Conservation (phyloP, 1,284 basidiomycete species). For the Stygiomarasmius scandens region DNA sequence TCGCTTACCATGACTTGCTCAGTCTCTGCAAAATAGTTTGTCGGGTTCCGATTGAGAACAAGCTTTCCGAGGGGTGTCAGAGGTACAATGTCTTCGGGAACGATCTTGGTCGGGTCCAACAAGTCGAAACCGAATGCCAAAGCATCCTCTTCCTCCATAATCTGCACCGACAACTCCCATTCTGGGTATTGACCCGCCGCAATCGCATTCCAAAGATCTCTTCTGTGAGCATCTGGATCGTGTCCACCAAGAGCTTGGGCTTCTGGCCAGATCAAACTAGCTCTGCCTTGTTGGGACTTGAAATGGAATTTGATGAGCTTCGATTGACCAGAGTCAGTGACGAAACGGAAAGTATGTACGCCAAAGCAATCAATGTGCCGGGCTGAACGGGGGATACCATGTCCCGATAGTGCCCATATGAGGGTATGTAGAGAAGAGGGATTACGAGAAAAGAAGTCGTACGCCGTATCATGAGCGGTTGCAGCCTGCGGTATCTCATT, state of each 20-base stretch:
- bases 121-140: slow-evolving; percentile 7
- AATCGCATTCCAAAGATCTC: slow-evolving; percentile 23
- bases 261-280: slow-evolving; percentile 16
- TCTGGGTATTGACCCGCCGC: slow-evolving; percentile 20
- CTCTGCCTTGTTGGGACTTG: slow-evolving; percentile 5
- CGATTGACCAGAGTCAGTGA: slow-evolving; percentile 2
- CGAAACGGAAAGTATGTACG: slow-evolving; percentile 12
- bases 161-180: slow-evolving; percentile 18
- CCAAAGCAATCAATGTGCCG: slow-evolving; percentile 11
- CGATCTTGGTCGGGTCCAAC: slow-evolving; percentile 11
- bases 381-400: slow-evolving; percentile 11
- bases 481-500: slow-evolving; percentile 12
- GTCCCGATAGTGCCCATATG: slow-evolving; percentile 3
- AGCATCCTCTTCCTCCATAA: slow-evolving; percentile 10
- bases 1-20: slow-evolving; percentile 13
- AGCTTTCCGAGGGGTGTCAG: slow-evolving; percentile 9
- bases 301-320: slow-evolving; percentile 14
- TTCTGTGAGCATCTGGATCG: slow-evolving; percentile 21
- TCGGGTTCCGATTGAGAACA: slow-evolving; percentile 9
- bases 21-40: slow-evolving; percentile 11
- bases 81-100: slow-evolving; percentile 3
- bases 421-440: slow-evolving; percentile 7
- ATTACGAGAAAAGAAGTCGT: slow-evolving; percentile 14
- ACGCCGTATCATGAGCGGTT: slow-evolving; percentile 12
- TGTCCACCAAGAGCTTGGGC: slow-evolving; percentile 15